Percentiles rank a stretch among this genome's conserved stretches.
Evolutionary conservation across 352 stramenopile genomes (phyloP).

Genomic region (Thraustotheca clavata): DNA sequence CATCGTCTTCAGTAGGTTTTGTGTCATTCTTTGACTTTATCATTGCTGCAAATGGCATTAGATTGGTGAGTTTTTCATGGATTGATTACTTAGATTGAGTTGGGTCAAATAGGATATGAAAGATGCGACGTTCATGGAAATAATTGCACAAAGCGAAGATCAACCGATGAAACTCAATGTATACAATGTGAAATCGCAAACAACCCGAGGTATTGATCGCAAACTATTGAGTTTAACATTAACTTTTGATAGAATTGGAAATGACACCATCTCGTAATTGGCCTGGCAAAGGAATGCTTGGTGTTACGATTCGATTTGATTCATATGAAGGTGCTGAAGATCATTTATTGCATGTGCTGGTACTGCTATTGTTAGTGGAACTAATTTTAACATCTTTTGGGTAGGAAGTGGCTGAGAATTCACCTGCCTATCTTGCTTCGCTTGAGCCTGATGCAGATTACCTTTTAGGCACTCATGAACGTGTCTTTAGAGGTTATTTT

Average conservation of each 20-base stretch:
- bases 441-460: conserved; percentile 88
- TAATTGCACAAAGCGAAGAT: conserved; percentile 84
- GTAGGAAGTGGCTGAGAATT: conserved; percentile 81
- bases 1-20: conserved; percentile 86
- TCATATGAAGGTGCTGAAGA: conserved; percentile 94
- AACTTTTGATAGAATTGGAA: conserved; percentile 35
- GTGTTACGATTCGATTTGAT: conserved; percentile 97
- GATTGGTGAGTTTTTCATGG: conserved; percentile 43
- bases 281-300: conserved; percentile 91
- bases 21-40: conserved; percentile 99
- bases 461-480: conserved; percentile 89
- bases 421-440: conserved; percentile 84
- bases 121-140: conserved; percentile 87
- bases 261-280: conserved; percentile 91
- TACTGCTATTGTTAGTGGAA: conserved; percentile 29
- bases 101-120: conserved; percentile 79
- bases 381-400: not conserved
- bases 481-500: conserved; percentile 51
- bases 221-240: not conserved
- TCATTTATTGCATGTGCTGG: conserved; percentile 91
- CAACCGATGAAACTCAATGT: conserved; percentile 55
- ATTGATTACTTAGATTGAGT: conserved; percentile 12
- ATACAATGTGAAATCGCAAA: conserved; percentile 78
- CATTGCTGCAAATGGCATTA: conserved; percentile 88
- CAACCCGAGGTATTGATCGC: conserved; percentile 32